Evolutionary conservation across 257 asterid species (phyloP), one percentile per base, ranked within the genome.

Genomic region (Haberlea rhodopensis): DNA sequence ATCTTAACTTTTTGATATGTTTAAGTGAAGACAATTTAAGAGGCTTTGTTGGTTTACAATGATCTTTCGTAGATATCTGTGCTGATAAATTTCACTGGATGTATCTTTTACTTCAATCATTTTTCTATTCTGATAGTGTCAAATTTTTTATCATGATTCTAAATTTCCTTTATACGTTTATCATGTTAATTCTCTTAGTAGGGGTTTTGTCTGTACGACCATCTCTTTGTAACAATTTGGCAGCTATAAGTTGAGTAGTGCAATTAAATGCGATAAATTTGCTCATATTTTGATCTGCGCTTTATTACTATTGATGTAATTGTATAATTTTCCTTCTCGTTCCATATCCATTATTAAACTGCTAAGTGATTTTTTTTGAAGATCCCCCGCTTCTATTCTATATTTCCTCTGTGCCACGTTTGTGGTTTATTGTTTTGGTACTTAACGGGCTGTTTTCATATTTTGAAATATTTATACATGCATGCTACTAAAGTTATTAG

Each of bases 401-500:
- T 60, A 19, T 48, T 45, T 48, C 52, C 29, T 27, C 52, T 29
- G 67, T 57, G 58, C 58, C 59, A 40, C 52, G 74, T 26, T 53
- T 31, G 3, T 34, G 67, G 62, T 40, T 57, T 4, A 34, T n/a
- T 40, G 18, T 40, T 40, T 8, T 13, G 3, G 24, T n/a, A 29
- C 24, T 27, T 52, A 40, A 26, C 62, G 62, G 23, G 53, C 31
- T 48, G 60, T 66, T 68, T 62, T 55, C 26, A 66, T 32, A 18
- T 59, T 27, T 59, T 58, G 56, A 55, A 27, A 57, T 74, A 63
- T 11, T 26, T 60, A 45, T 59, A 60, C 57, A 28, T 45, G 51
- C 45, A 7, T 67, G 53, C 61, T 66, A 25, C 69, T 75, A 67
- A 53, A 61, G 63, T 25, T 65, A 6, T 43, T 60, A 62, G 61